Conservation (phyloP, 805 yeast genomes). For the Metschnikowia bowlesiae region DNA sequence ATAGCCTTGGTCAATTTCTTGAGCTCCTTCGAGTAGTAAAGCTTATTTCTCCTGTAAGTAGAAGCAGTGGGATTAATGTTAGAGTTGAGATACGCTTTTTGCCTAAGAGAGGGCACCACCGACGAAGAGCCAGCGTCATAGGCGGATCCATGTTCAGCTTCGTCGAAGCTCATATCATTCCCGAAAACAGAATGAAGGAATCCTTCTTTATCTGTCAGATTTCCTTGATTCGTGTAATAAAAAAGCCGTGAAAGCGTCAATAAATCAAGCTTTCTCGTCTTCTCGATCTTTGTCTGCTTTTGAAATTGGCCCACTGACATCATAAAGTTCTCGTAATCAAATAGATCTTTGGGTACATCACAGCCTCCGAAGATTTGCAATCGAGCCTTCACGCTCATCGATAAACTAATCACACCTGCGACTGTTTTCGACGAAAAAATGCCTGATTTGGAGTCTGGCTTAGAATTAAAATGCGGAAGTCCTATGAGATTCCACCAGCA, state of each 20-base stretch:
- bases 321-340: constrained; percentile 67
- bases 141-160: constrained; percentile 4
- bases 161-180: constrained; percentile 9
- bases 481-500: constrained; percentile 86
- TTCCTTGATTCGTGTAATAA: constrained; percentile 30
- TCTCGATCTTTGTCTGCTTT: constrained; percentile 54
- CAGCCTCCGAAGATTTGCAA: constrained; percentile 32
- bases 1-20: constrained; percentile 60
- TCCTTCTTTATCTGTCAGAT: constrained; percentile 21
- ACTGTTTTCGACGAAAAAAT: constrained; percentile 63
- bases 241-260: constrained; percentile 43
- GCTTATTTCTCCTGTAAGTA: constrained; percentile 23
- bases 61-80: constrained; percentile 12
- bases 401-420: constrained; percentile 74
- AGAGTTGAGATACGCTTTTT: not conserved
- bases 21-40: constrained; percentile 37
- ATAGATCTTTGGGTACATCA: constrained; percentile 77
- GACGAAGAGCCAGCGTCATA: not conserved
- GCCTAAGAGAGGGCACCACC: not conserved
- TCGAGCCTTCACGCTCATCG: constrained; percentile 65
- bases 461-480: constrained; percentile 37
- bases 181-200: constrained; percentile 11
- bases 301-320: constrained; percentile 73
- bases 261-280: constrained; percentile 52
- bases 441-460: constrained; percentile 48